phyloP scores from a whole-genome alignment of 2,329 filamentous ascomycete species.

The Hymenoscyphus infarciens region DNA sequence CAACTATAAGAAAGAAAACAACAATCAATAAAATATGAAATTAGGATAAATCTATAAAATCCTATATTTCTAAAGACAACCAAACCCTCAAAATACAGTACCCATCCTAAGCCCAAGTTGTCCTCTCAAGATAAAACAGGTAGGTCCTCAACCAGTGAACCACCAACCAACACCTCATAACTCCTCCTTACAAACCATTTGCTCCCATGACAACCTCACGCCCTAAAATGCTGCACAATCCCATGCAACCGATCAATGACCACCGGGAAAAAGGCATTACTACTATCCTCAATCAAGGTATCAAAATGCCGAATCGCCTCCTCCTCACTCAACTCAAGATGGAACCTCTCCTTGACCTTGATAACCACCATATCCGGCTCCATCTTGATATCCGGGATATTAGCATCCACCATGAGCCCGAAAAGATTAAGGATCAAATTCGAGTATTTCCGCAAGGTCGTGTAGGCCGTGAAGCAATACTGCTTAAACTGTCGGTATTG shows the following conservation, averaged over 20 bases:
- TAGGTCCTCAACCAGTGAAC: background rate
- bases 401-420: conserved; percentile 94
- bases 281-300: conserved; percentile 82
- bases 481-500: conserved; percentile 89
- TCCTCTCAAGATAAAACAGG: too few species aligned
- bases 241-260: conserved; percentile 95
- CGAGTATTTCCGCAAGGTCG: conserved; percentile 81
- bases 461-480: conserved; percentile 94
- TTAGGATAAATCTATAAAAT: too few species aligned
- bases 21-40: too few species aligned
- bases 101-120: too few species aligned
- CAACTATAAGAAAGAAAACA: too few species aligned
- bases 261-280: conserved; percentile 85
- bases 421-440: conserved; percentile 94
- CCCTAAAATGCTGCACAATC: conserved; percentile 82
- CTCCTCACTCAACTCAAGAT: conserved; percentile 85
- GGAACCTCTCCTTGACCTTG: conserved; percentile 93
- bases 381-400: conserved; percentile 90
- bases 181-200: background rate
- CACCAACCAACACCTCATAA: background rate
- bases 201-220: background rate
- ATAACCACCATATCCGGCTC: conserved; percentile 91
- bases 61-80: too few species aligned
- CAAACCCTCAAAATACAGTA: too few species aligned
- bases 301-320: conserved; percentile 88